Percentiles rank a stretch among this genome's conserved stretches.
Evolutionary conservation across 352 stramenopile genomes (phyloP).

Genomic region (Pythium phragmitis): DNA sequence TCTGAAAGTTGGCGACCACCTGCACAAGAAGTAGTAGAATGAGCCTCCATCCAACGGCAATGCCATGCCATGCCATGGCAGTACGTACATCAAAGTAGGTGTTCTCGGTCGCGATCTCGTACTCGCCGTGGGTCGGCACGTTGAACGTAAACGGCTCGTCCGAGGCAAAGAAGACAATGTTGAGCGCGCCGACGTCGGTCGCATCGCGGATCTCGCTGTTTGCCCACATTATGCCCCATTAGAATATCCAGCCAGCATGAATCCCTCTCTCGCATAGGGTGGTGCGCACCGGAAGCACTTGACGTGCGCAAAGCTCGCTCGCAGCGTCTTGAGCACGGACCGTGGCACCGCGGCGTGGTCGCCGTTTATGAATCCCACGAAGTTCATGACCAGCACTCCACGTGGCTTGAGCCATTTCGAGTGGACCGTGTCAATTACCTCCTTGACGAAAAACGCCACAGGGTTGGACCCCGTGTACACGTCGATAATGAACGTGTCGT

Average conservation of each 20-base stretch:
- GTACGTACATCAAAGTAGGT: conserved; percentile 61
- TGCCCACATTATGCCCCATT: background rate
- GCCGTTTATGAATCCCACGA: conserved; percentile 67
- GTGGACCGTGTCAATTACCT: conserved; percentile 47
- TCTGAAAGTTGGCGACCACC: conserved; percentile 59
- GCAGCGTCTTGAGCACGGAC: conserved; percentile 71
- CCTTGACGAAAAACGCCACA: conserved; percentile 65
- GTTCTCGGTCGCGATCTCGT: conserved; percentile 39
- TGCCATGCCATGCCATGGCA: background rate
- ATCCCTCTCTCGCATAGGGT: background rate
- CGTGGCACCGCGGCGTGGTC: conserved; percentile 47
- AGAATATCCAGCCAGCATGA: background rate
- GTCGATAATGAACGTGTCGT: conserved; percentile 66
- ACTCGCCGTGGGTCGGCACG: conserved; percentile 48
- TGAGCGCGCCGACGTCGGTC: conserved; percentile 39
- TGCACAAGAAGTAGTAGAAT: conserved; percentile 19
- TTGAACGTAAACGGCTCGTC: conserved; percentile 66
- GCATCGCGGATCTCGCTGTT: conserved; percentile 50
- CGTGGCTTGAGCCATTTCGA: conserved; percentile 50
- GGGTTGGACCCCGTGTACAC: conserved; percentile 75
- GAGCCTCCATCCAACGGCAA: background rate
- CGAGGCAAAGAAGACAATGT: conserved; percentile 81
- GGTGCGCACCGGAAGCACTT: conserved; percentile 47
- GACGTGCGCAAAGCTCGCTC: conserved; percentile 65
- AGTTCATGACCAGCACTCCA: conserved; percentile 78